Percentiles rank a stretch among this genome's conserved stretches.
These are phyloP conservation scores for Candida coleopterorum DNA, from an alignment of 805 yeast genomes.

Conservation along the genomic window DNA sequence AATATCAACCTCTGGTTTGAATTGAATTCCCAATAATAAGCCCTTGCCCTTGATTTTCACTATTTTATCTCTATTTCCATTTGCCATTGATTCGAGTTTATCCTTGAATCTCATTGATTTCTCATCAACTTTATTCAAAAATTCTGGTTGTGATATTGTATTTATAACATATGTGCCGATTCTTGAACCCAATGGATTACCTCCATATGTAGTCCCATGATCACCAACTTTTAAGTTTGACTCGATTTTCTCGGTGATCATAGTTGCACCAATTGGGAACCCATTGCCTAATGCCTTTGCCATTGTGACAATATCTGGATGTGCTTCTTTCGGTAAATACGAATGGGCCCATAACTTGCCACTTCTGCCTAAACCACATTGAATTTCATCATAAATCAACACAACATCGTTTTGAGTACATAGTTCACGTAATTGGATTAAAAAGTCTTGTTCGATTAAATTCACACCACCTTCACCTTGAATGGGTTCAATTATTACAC, in stretches of 20 bases:
- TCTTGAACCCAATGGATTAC: slow-evolving; percentile 88
- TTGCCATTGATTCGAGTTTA: slow-evolving; percentile 46
- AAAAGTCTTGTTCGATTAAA: slow-evolving; percentile 59
- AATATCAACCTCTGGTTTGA: slow-evolving; percentile 53
- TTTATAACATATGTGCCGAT: slow-evolving; percentile 74
- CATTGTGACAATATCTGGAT: slow-evolving; percentile 90
- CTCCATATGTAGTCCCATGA: slow-evolving; percentile 98
- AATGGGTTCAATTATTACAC: slow-evolving; percentile 92
- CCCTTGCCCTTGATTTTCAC: slow-evolving; percentile 84
- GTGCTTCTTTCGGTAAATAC: slow-evolving; percentile 68
- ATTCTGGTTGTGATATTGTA: slow-evolving; percentile 54
- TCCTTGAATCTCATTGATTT: slow-evolving; percentile 55
- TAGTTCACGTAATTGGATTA: slow-evolving; percentile 58
- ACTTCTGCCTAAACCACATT: slow-evolving; percentile 92
- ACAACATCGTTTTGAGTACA: slow-evolving; percentile 68
- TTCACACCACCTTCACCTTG: slow-evolving; percentile 98
- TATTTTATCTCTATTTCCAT: slow-evolving; percentile 57
- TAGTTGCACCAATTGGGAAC: slow-evolving; percentile 90
- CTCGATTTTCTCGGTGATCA: slow-evolving; percentile 79
- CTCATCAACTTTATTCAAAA: slow-evolving; percentile 54
- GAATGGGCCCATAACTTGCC: slow-evolving; percentile 94
- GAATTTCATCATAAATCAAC: slow-evolving; percentile 91
- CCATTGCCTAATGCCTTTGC: slow-evolving; percentile 98
- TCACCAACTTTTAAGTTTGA: slow-evolving; percentile 77
- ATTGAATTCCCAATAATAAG: slow-evolving; percentile 78